phyloP scores from a whole-genome alignment of 1,139 yeast genomes.

The Trichomonascaceae sp. region DNA sequence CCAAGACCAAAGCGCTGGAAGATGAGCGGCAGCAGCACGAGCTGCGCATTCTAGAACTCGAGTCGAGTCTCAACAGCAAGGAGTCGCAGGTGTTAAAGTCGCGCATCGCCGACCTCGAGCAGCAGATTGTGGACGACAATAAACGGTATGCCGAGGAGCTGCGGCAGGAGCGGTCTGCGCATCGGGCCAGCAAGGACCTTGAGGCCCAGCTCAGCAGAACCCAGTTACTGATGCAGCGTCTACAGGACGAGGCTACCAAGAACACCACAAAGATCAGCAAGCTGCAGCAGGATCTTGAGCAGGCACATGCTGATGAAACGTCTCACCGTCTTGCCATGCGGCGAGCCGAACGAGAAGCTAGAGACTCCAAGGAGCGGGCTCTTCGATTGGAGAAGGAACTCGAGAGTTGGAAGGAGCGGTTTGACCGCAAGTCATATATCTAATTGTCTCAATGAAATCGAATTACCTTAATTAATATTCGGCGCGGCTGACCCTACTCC shows the following conservation, averaged over 20 bases:
- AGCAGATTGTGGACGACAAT: slow-evolving; percentile 25
- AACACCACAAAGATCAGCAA: slow-evolving; percentile 27
- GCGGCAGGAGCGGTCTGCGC: slow-evolving; percentile 21
- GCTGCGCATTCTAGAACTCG: slow-evolving; percentile 22
- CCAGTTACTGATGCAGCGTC: slow-evolving; percentile 16
- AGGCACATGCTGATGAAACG: slow-evolving; percentile 33
- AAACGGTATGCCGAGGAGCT: slow-evolving; percentile 23
- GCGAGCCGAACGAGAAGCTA: slow-evolving; percentile 35
- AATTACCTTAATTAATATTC: too few relatives aligned
- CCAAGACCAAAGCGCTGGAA: slow-evolving; percentile 7
- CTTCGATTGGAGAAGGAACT: slow-evolving; percentile 52
- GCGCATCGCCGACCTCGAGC: slow-evolving; percentile 25
- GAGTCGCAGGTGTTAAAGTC: slow-evolving; percentile 15
- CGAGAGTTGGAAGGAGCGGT: slow-evolving; percentile 44
- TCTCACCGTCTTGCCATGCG: slow-evolving; percentile 30
- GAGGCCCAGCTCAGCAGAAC: slow-evolving; percentile 15
- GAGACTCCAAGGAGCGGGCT: slow-evolving; percentile 41
- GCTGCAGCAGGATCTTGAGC: slow-evolving; percentile 28
- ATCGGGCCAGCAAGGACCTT: slow-evolving; percentile 21
- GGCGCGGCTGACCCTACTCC: too few relatives aligned
- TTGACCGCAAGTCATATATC: too few relatives aligned
- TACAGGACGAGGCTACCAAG: slow-evolving; percentile 22
- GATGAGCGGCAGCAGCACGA: slow-evolving; percentile 22
- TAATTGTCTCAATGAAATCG: too few relatives aligned
- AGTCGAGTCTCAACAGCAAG: slow-evolving; percentile 18